Evolutionary conservation across 108 stramenopile genomes (phyloP), one percentile per base, ranked within the genome.

Genomic region (Nitzschia sp.): DNA sequence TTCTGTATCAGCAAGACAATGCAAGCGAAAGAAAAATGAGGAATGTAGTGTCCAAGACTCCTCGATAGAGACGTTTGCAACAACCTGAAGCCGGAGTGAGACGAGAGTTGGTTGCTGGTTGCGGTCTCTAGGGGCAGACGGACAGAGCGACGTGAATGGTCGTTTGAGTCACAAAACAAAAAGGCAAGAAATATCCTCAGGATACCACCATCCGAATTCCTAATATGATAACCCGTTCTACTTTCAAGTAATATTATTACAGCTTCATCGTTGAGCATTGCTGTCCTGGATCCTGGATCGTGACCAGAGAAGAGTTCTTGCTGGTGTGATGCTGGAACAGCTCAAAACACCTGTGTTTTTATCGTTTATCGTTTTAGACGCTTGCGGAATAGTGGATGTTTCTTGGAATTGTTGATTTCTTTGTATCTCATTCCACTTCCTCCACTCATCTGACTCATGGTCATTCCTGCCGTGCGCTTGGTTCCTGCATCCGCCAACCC

Each of bases 311-410:
- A n/a, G n/a, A n/a, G n/a, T n/a, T n/a, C n/a, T n/a, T n/a, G n/a
- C n/a, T n/a, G n/a, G n/a, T n/a, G n/a, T n/a, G n/a, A n/a, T n/a
- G n/a, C n/a, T n/a, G n/a, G n/a, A n/a, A n/a, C n/a, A n/a, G n/a
- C n/a, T n/a, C n/a, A 17, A 15, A 50, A 50, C 48, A 55, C 14
- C 38, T 0, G n/a, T 21, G 29, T 34, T 34, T 34, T 5, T 34
- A 34, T 71, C 67, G 75, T n/a, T n/a, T 56, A 77, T 11, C 67
- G 75, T 39, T 77, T 64, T 26, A 55, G 69, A 51, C 92, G 59
- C 70, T 93, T 90, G 17, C 82, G 84, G 73, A 93, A 93, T 58
- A 93, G 75, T 15, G 92, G 92, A 75, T 93, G 92, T 39, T 84
- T 74, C 75, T 93, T 93, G 15, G 73, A 75, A 0, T 69, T 61